phyloP scores from a whole-genome alignment of 2,329 filamentous ascomycete species.

The Harringtonia lauricola region DNA sequence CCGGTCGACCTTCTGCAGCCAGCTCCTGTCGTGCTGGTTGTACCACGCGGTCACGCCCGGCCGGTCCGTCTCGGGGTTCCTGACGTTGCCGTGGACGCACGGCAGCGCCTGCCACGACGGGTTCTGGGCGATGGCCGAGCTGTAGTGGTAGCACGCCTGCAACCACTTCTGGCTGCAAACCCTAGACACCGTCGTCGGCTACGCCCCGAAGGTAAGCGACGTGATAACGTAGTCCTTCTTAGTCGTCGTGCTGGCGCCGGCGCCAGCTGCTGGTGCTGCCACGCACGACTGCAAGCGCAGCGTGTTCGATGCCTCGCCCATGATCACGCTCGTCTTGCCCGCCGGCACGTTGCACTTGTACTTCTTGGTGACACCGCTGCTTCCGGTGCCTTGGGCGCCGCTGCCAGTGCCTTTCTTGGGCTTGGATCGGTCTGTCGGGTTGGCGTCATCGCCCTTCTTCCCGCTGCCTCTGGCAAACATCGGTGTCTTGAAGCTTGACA shows the following conservation, averaged over 20 bases:
- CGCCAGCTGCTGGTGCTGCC: background rate
- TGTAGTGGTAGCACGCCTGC: conserved; percentile 17
- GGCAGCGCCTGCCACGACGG: conserved; percentile 5
- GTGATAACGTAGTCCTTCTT: conserved; percentile 11
- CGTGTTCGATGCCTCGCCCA: conserved; percentile 9
- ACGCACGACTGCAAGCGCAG: conserved; percentile 9
- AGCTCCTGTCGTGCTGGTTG: conserved; percentile 2
- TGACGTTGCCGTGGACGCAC: conserved; percentile 6
- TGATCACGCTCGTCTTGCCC: background rate
- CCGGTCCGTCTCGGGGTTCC: background rate
- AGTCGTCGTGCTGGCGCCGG: conserved; percentile 4
- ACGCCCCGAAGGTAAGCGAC: conserved; percentile 7
- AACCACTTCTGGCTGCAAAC: conserved; percentile 7
- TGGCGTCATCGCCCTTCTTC: conserved; percentile 9
- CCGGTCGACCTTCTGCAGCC: conserved; percentile 1
- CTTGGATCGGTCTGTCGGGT: conserved; percentile 7
- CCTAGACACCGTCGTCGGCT: conserved; percentile 3
- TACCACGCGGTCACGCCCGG: background rate
- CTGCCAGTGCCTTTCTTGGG: background rate
- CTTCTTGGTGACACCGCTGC: background rate
- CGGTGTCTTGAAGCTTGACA: conserved; percentile 9
- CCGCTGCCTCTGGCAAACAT: conserved; percentile 11
- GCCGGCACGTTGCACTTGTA: conserved; percentile 9
- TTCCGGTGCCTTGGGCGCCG: background rate
- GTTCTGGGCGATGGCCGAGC: conserved; percentile 11